phyloP scores from a whole-genome alignment of 139 green algal species.

The Volvox africanus region DNA sequence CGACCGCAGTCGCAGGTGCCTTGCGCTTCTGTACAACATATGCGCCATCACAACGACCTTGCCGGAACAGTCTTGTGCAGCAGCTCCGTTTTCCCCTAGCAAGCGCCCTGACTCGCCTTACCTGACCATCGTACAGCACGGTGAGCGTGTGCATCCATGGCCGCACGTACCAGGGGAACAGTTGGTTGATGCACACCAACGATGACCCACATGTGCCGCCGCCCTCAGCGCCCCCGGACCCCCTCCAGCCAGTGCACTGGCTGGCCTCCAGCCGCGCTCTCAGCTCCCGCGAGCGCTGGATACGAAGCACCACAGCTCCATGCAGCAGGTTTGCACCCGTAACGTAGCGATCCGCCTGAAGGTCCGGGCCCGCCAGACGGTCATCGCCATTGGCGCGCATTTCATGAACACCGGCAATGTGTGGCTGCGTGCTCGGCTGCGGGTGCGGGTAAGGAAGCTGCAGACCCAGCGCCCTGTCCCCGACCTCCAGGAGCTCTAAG shows the following conservation, averaged over 20 bases:
- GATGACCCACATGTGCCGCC: background rate
- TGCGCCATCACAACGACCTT: too few relatives aligned
- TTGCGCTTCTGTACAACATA: too few relatives aligned
- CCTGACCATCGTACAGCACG: slow-evolving; percentile 77
- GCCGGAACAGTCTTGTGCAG: too few relatives aligned
- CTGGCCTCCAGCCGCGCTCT: background rate
- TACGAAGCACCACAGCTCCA: slow-evolving; percentile 51
- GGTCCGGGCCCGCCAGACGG: background rate
- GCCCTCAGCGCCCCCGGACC: background rate
- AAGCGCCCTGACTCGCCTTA: too few relatives aligned
- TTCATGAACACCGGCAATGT: too few relatives aligned
- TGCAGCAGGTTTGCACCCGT: slow-evolving; percentile 50
- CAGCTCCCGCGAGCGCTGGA: slow-evolving; percentile 18
- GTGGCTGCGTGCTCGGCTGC: too few relatives aligned
- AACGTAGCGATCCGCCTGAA: slow-evolving; percentile 31
- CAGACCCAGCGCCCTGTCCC: background rate
- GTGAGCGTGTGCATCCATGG: slow-evolving; percentile 81
- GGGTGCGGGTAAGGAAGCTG: background rate
- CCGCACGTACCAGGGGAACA: slow-evolving; percentile 87
- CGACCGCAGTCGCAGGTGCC: too few relatives aligned
- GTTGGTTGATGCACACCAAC: slow-evolving; percentile 77
- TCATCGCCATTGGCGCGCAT: background rate
- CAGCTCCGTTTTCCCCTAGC: too few relatives aligned
- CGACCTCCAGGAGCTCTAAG: background rate
- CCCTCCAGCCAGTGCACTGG: background rate